Evolutionary conservation across 2,329 filamentous ascomycete genomes (phyloP).

Genomic region (Fusarium siculi): DNA sequence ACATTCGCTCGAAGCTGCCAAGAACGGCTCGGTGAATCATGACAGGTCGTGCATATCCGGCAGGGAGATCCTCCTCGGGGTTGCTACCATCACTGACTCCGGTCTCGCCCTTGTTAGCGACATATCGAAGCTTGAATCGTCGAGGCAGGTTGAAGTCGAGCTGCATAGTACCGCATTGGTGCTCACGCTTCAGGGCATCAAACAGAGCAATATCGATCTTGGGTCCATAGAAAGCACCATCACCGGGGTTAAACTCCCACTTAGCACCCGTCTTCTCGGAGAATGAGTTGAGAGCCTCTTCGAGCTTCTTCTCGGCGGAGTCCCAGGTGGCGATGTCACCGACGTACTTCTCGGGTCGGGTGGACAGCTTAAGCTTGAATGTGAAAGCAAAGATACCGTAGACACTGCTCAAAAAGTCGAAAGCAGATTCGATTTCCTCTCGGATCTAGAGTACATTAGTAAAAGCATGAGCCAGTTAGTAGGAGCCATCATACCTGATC

Average conservation of each 20-base stretch:
- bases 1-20: conserved; percentile 73
- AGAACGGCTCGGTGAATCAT: conserved; percentile 88
- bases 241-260: conserved; percentile 93
- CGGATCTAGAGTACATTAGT: conserved; percentile 47
- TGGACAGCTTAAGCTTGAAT: conserved; percentile 96
- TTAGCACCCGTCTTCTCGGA: conserved; percentile 66
- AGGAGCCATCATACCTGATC: conserved; percentile 46
- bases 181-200: conserved; percentile 81
- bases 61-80: conserved; percentile 60
- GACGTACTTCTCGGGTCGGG: conserved; percentile 87
- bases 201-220: conserved; percentile 98
- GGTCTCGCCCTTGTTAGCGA: conserved; percentile 63
- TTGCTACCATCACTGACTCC: conserved; percentile 57
- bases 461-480: not conserved
- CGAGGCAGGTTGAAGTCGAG: conserved; percentile 83
- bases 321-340: conserved; percentile 91
- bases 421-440: conserved; percentile 75
- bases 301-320: conserved; percentile 83
- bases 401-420: conserved; percentile 85
- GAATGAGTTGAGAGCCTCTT: conserved; percentile 83
- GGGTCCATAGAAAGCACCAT: conserved; percentile 97
- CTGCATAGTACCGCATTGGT: conserved; percentile 80
- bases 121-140: conserved; percentile 55
- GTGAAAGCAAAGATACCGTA: conserved; percentile 71
- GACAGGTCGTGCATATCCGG: conserved; percentile 81